Evolutionary conservation across 2,329 filamentous ascomycete species (phyloP), one percentile per base, ranked within the genome.

Genomic region (Akanthomyces muscarius): DNA sequence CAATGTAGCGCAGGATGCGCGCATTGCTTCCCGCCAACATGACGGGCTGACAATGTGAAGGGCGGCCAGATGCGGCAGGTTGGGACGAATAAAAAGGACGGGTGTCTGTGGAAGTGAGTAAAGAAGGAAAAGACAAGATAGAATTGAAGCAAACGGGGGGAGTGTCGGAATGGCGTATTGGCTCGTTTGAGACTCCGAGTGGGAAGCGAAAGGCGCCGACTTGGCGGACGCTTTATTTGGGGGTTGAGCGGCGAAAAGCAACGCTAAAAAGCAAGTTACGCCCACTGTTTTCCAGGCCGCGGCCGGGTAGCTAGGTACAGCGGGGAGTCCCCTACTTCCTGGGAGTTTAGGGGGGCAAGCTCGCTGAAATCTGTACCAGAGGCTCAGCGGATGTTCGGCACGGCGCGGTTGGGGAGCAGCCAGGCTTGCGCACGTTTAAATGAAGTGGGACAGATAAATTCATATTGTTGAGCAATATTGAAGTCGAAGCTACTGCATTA

Each of bases 1-100:
- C 83, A 74, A 97, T 83, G 77, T 88, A 89, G 82, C 86, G 85
- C 82, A 88, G 78, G 72, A 92, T 91, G 77, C 90, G 88, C 77
- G 88, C 86, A 69, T 85, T 87, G 74, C 87, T 87, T 65, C 87
- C 84, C 77, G 87, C 88, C 81, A 83, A 85, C 72, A 68, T 79
- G 72, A 69, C 67, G 65, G 63, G 59, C 30, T 36, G 44, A 30
- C 11, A 11, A 30, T 14, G 18, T 45, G 21, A 16, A 61, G 25
- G 7, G n/a, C 13, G 28, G 18, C 48, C 47, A 53, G 48, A 18
- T 1, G 47, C 36, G n/a, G 38, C 6, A 11, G 23, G 11, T 44
- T 1, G 23, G 18, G 18, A 38, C 7, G n/a, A 14, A 5, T n/a
- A 3, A 16, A 36, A 25, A 45, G 18, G 25, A 33, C 28, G 44